A percentile compares a stretch with the other conserved stretches of the same genome.
phyloP scores from a whole-genome alignment of 2,329 filamentous ascomycete species.

The Cladosporium sp. region DNA sequence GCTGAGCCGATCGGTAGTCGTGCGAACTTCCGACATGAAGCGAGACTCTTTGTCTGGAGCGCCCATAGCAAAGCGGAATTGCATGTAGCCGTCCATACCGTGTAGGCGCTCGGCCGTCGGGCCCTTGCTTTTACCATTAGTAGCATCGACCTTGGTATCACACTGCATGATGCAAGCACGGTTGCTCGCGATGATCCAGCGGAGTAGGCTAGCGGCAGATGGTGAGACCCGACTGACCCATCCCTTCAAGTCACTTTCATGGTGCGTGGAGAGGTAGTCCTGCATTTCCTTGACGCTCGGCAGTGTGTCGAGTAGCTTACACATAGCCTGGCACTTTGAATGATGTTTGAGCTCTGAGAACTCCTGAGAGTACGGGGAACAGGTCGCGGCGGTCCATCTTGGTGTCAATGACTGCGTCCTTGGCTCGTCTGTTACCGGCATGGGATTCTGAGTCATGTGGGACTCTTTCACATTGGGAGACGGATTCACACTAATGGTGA shows the following conservation, averaged over 20 bases:
- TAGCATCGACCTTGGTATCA: conserved; percentile 34
- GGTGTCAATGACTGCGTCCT: conserved; percentile 10
- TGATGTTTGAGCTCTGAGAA: conserved; percentile 48
- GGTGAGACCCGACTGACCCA: conserved; percentile 59
- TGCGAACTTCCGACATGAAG: conserved; percentile 59
- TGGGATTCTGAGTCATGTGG: background rate
- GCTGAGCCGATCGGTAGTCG: conserved; percentile 36
- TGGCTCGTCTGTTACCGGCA: background rate
- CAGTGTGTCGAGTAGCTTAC: conserved; percentile 51
- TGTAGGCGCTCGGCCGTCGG: conserved; percentile 43
- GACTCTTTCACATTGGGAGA: too few species aligned
- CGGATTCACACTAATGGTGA: conserved; percentile 6
- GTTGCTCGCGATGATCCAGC: conserved; percentile 89
- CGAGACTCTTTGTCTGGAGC: conserved; percentile 77
- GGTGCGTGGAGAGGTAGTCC: conserved; percentile 37
- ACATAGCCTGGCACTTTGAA: conserved; percentile 46
- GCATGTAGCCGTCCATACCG: conserved; percentile 62
- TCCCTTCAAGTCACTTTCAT: conserved; percentile 35
- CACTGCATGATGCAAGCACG: conserved; percentile 79
- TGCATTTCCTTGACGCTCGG: conserved; percentile 57
- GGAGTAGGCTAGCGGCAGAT: conserved; percentile 61
- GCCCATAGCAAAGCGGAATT: conserved; percentile 84
- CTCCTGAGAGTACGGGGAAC: conserved; percentile 47
- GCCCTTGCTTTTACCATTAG: conserved; percentile 2
- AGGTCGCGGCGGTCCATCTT: conserved; percentile 29